Evolutionary conservation across 768 basidiomycete genomes (phyloP), one percentile per base, ranked within the genome.

Genomic region (Mrakia gelida): DNA sequence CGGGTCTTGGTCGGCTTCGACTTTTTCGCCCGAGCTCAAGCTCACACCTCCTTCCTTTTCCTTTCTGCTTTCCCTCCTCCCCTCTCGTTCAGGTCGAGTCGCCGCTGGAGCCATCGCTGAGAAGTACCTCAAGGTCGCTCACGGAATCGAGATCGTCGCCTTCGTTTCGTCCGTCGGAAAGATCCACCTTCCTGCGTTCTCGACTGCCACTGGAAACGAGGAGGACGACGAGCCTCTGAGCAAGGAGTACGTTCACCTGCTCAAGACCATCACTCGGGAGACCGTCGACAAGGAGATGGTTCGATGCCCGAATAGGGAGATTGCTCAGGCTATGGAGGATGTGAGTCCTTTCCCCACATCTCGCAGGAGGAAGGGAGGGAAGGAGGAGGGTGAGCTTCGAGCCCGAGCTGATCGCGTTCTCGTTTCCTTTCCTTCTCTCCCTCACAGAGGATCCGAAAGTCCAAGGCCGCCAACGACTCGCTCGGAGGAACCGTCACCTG

Each of bases 401-500:
- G 26, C 63, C 78, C 18, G 79, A 59, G 21, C n/a, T 71, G 7
- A 45, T 59, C 54, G n/a, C n/a, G 23, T n/a, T 23, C n/a, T 67
- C 59, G 4, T 16, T 28, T 63, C n/a, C 28, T 76, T 56, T 45
- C 61, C 32, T 28, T 71, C 43, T 18, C 61, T 41, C 43, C 26
- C 59, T 52, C 8, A 73, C 81, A 97, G 95, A 91, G 94, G 80
- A 98, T 99, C 84, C 87, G 97, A 80, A 91, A 92, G 74, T 94
- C 97, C 52, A 98, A 98, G 85, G 91, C 93, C 28, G 88, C 89
- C 2, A 86, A 89, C 75, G 97, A 99, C 86, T 98, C 96, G 4
- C 95, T 99, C 80, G 97, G 97, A 72, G 97, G 97, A n/a, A 96
- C 93, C 3, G 90, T 98, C 75, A 98, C 94, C 76, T 98, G 97